Conservation (phyloP, 768 basidiomycete species). For the Tylopilus rubrobrunneus region DNA sequence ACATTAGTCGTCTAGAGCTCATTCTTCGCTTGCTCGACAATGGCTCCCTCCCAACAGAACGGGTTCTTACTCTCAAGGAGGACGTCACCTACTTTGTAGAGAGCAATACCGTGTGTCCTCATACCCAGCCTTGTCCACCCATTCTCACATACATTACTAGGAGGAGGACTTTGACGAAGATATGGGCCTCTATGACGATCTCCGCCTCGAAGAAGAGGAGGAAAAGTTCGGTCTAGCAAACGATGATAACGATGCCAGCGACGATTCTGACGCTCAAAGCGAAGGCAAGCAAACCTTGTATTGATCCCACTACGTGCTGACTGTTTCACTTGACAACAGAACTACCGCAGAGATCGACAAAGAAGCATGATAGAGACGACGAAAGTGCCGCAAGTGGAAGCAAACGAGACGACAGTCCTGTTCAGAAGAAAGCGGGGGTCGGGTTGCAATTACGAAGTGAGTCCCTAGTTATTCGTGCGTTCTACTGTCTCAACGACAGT, state of each 20-base stretch:
- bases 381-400: slow-evolving; percentile 64
- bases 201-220: slow-evolving; percentile 95
- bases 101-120: slow-evolving; percentile 78
- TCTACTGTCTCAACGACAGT: slow-evolving; percentile 13
- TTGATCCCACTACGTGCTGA: not conserved
- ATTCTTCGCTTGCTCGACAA: slow-evolving; percentile 92
- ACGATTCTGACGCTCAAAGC: slow-evolving; percentile 69
- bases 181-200: slow-evolving; percentile 95
- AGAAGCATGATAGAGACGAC: slow-evolving; percentile 71
- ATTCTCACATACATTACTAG: slow-evolving; percentile 41
- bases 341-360: slow-evolving; percentile 61
- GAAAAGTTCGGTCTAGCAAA: slow-evolving; percentile 80
- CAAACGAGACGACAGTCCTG: slow-evolving; percentile 75
- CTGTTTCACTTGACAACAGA: slow-evolving; percentile 36
- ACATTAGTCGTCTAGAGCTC: slow-evolving; percentile 87
- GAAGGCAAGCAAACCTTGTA: slow-evolving; percentile 50
- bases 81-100: slow-evolving; percentile 97
- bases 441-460: slow-evolving; percentile 67
- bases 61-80: slow-evolving; percentile 79
- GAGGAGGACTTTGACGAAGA: slow-evolving; percentile 98
- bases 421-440: slow-evolving; percentile 70
- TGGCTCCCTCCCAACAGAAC: slow-evolving; percentile 79
- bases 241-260: slow-evolving; percentile 67
- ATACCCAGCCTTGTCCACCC: slow-evolving; percentile 1
- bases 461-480: slow-evolving; percentile 28